Base-by-base conservation (phyloP, 306 rosid species). In the Carpinus viminea region DNA sequence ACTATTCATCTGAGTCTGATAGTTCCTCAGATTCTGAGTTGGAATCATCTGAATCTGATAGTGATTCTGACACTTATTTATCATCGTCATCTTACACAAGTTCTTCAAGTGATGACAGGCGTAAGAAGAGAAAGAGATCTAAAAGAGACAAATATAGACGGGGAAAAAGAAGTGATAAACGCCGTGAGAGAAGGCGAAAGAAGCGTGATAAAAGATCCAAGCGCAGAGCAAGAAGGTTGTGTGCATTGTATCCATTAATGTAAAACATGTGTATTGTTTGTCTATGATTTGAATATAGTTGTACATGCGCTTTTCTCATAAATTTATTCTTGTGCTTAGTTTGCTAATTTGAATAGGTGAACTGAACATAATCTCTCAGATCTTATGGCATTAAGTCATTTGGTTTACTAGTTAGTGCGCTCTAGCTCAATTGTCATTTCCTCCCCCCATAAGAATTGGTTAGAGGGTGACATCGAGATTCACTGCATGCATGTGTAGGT, bases 71-170 rank as follows among this genome's bases (percentile, higher is more conserved):
- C 70, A 89, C 94, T 4, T 80, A 83, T 86, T 13, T 73, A 15
- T 96, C 97, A 16, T 88, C 97, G 11, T 92, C 97, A 61, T 90
- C 98, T 80, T 54, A 81, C 71, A 74, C 54, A 50, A 90, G 98
- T 86, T 93, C 96, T 47, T 95, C 98, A 34, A 89, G 93, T 53
- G 98, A 89, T 80, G 99, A 85, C 73, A 87, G 90, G 85, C 90
- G 86, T 61, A 93, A 76, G 82, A 93, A 90, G 89, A 90, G 97
- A 78, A 96, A 89, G 89, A 87, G 89, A 79, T 87, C 88, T 24
- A 90, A 80, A 87, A 93, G 89, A 86, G 96, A 90, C 57, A 96
- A 84, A 83, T 72, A 86, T 74, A 89, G 78, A 69, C 93, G 87
- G 2, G 89, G 88, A 52, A 93, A 87, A 71, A 86, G 87, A 79